Evolutionary conservation across 306 rosid genomes (phyloP).

Genomic region (Ziziphus jujuba): DNA sequence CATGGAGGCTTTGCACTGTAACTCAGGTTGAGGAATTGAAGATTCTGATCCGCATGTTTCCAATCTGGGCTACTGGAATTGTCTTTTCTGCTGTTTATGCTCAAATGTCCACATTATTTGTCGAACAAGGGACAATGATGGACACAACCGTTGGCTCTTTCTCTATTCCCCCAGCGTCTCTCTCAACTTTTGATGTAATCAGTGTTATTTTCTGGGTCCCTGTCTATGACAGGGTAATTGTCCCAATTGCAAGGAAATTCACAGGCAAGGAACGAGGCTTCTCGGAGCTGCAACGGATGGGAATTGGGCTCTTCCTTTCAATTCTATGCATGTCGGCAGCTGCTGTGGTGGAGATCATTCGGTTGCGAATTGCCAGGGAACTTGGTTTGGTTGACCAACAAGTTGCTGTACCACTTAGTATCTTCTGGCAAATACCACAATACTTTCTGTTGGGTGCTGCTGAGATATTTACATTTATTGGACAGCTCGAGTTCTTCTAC

Average conservation of each 20-base stretch:
- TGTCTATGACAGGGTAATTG: slow-evolving; percentile 65
- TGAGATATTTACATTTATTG: slow-evolving; percentile 78
- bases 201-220: slow-evolving; percentile 98
- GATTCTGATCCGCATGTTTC: slow-evolving; percentile 93
- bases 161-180: slow-evolving; percentile 90
- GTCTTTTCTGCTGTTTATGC: slow-evolving; percentile 89
- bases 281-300: slow-evolving; percentile 94
- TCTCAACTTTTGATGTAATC: slow-evolving; percentile 68
- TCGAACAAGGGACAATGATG: slow-evolving; percentile 91
- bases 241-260: slow-evolving; percentile 75
- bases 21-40: slow-evolving; percentile 96
- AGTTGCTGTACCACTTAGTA: slow-evolving; percentile 66
- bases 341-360: slow-evolving; percentile 71
- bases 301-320: slow-evolving; percentile 84
- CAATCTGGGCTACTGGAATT: slow-evolving; percentile 90
- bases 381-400: slow-evolving; percentile 56
- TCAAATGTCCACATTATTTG: slow-evolving; percentile 94
- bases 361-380: slow-evolving; percentile 67
- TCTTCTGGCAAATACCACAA: slow-evolving; percentile 86
- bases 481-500: slow-evolving; percentile 94
- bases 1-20: slow-evolving; percentile 88
- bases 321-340: slow-evolving; percentile 95
- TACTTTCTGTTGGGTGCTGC: slow-evolving; percentile 90
- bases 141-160: slow-evolving; percentile 75
- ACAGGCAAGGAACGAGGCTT: slow-evolving; percentile 88